Evolutionary conservation across 2,329 filamentous ascomycete species (phyloP).

Genomic region (Trichoderma asperellum): DNA sequence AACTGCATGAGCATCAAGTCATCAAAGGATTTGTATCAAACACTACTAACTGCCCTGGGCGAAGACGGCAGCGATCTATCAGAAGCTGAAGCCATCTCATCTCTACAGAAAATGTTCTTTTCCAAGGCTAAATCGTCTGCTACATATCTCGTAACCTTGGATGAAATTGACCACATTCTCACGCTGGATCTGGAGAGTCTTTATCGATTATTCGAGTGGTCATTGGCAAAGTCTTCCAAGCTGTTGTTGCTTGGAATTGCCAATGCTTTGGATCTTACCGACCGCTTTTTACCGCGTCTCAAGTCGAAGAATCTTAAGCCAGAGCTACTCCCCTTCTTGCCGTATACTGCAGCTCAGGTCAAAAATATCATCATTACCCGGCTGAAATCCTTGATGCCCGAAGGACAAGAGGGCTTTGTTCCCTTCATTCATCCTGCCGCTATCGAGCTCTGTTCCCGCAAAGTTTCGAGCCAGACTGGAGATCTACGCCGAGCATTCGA

Average conservation of each 20-base stretch:
- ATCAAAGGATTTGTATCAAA: slow-evolving; percentile 81
- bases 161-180: slow-evolving; percentile 94
- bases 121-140: slow-evolving; percentile 59
- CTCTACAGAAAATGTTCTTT: slow-evolving; percentile 72
- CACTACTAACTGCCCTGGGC: slow-evolving; percentile 71
- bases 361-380: slow-evolving; percentile 84
- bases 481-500: slow-evolving; percentile 95
- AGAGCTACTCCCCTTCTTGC: slow-evolving; percentile 85
- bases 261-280: slow-evolving; percentile 93
- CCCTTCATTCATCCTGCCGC: slow-evolving; percentile 94
- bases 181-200: slow-evolving; percentile 86
- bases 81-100: slow-evolving; percentile 68
- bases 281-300: slow-evolving; percentile 89
- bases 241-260: slow-evolving; percentile 90
- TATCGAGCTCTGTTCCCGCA: slow-evolving; percentile 91
- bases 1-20: slow-evolving; percentile 98
- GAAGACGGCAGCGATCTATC: slow-evolving; percentile 58
- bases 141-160: slow-evolving; percentile 82
- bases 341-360: slow-evolving; percentile 87
- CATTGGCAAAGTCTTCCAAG: slow-evolving; percentile 76
- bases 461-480: slow-evolving; percentile 90
- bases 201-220: slow-evolving; percentile 97
- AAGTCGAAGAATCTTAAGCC: slow-evolving; percentile 93
- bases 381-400: slow-evolving; percentile 72
- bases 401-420: slow-evolving; percentile 62